These are phyloP conservation scores for Pseudognaphalium luteoalbum DNA, from an alignment of 129 eudicot genomes.

Conservation along the genomic window DNA sequence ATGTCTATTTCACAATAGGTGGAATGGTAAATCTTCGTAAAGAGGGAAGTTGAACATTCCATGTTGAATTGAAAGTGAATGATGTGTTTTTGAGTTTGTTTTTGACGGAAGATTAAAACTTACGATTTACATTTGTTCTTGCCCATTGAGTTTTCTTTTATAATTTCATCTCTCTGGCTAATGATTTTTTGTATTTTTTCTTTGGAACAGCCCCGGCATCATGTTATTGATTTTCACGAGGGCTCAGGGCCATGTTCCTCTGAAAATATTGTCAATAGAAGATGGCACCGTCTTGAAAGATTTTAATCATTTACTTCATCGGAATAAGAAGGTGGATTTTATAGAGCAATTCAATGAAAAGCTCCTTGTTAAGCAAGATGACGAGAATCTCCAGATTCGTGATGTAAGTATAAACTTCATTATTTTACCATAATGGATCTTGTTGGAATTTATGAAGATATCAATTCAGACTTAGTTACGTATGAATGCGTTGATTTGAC, in stretches of 20 bases:
- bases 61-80: not conserved
- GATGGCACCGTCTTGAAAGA: constrained; percentile 49
- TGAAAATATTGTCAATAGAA: constrained; percentile 44
- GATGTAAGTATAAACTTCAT: constrained; percentile 38
- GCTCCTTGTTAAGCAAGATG: constrained; percentile 64
- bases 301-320: constrained; percentile 51
- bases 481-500: constrained; percentile 3
- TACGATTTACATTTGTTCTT: not conserved
- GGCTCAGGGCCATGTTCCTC: constrained; percentile 45
- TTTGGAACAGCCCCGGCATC: constrained; percentile 42
- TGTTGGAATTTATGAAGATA: not conserved
- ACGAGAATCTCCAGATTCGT: constrained; percentile 56
- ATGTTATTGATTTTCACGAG: constrained; percentile 41
- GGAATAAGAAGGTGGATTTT: constrained; percentile 55
- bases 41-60: constrained; percentile 18
- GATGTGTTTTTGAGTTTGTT: not conserved
- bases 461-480: no score
- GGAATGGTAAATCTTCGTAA: constrained; percentile 1
- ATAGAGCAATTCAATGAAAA: constrained; percentile 60
- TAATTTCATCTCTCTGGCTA: not conserved
- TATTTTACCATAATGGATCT: not conserved
- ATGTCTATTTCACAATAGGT: not conserved
- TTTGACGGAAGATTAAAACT: not conserved
- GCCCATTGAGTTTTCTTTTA: constrained; percentile 4
- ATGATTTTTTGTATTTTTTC: not conserved